These are phyloP conservation scores for Peniophora sp. DNA, from an alignment of 1,284 basidiomycete genomes.

Conservation along the genomic window DNA sequence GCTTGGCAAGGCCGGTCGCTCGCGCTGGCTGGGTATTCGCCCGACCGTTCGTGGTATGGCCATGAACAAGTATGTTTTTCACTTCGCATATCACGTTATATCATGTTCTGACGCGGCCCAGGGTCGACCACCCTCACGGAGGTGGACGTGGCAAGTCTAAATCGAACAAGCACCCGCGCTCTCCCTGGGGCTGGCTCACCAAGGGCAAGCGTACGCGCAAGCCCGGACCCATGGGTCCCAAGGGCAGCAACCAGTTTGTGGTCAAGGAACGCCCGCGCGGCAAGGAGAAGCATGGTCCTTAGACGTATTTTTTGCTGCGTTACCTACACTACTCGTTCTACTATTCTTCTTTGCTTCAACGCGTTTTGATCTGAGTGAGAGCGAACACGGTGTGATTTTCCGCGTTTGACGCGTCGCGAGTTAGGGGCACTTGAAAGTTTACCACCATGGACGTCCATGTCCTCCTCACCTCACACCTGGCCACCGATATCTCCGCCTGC, in stretches of 20 bases:
- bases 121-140: constrained; percentile 92
- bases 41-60: constrained; percentile 94
- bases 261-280: constrained; percentile 83
- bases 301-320: too few species aligned
- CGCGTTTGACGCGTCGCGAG: neutral
- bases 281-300: constrained; percentile 47
- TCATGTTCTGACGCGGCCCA: constrained; percentile 20
- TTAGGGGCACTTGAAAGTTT: neutral
- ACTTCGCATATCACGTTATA: neutral
- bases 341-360: neutral
- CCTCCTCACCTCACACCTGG: constrained; percentile 61
- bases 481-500: constrained; percentile 53
- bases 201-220: constrained; percentile 92
- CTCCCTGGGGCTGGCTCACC: constrained; percentile 87
- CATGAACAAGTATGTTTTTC: constrained; percentile 81
- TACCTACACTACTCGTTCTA: neutral
- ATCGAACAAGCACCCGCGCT: constrained; percentile 89
- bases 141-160: constrained; percentile 98
- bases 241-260: constrained; percentile 94
- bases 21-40: constrained; percentile 81
- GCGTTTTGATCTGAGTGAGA: neutral
- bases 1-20: constrained; percentile 89
- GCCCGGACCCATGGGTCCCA: constrained; percentile 78
- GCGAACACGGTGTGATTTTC: neutral
- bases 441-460: constrained; percentile 26